Base-by-base conservation (phyloP, 805 yeast genomes). In the Ascoidea asiatica region DNA sequence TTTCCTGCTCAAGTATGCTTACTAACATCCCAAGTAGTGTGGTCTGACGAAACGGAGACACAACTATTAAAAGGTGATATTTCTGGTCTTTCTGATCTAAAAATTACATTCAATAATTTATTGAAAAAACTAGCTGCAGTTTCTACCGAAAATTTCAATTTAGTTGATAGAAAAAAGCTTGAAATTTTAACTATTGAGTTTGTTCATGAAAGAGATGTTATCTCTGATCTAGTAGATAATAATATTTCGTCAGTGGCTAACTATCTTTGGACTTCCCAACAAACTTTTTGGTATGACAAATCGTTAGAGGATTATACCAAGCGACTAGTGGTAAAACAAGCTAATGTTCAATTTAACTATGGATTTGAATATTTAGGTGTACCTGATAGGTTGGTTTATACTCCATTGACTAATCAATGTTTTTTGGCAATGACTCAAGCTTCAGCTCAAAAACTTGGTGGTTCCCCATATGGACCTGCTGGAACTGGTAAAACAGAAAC, bases 401-500 rank as follows among this genome's bases (percentile, higher is more conserved):
- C 97, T 0, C 86, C 90, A 1, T 64, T 86, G 18, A 68, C 84
- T 5, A 75, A 75, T 41, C 65, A 70, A 5, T 75, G 86, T 46
- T 86, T 73, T 56, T 56, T 80, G 6, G 65, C 88, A 0, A 74
- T 89, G 77, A 67, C 83, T 0, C 82, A 80, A 48, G 89, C 97
- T 0, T 57, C 88, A 17, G 71, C 75, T 33, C 86, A 79, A 52
- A 72, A 71, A 35, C 64, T 77, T 6, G 97, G 97, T n/a, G 95
- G 95, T 0, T 81, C 95, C 1, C 81, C 95, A 1, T 78, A 82
- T 59, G 97, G 97, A 0, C 97, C 97, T 1, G 96, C 97, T 2
- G 97, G 97, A 38, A 90, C 97, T 0, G 97, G 97, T 51, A 90
- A 90, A 56, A 90, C 97, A 0, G 97, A 90, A 57, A 72, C 95